Evolutionary conservation across 306 rosid genomes (phyloP), one percentile per base, ranked within the genome.

Genomic region (Cicer pinnatifidum): DNA sequence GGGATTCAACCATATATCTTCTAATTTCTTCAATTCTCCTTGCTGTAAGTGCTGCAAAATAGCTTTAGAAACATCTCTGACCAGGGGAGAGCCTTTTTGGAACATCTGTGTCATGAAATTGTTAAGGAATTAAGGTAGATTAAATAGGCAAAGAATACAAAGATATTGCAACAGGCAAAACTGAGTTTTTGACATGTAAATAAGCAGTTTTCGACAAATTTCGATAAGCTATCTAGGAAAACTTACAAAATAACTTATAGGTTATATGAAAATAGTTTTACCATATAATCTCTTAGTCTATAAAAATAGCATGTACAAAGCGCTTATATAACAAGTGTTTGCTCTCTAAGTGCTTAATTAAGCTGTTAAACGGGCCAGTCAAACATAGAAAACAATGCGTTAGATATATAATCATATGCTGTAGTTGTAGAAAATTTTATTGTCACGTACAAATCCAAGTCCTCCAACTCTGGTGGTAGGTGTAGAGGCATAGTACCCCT

Each of bases 51-150:
- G 86, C 28, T 63, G 19, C 53, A 89, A 71, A 64, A 91, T 86
- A 11, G 87, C 89, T 72, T 50, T 63, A 3, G 96, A 86, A 59
- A 89, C 47, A 69, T 91, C 96, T 82, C 19, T 88, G 8, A 77
- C 79, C 50, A 91, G 9, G 13, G 96, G 96, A 3, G 97, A 89
- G 58, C 96, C 97, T 78, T 84, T 88, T 68, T 79, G 88, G 80
- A 91, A 88, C 59, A 77, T 78, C 97, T 89, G 89, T 82, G 77
- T 44, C 67, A 81, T 13, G 44, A 11, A 40, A 46, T 65, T 72
- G 53, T 11, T 28, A 35, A 5, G 65, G 8, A 37, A 75, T 20
- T 68, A 50, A 48, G 15, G 7, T 8, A 7, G 1, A 69, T 46
- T 17, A 15, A 17, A 19, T 40, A 44, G 51, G 67, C 45, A 11